Evolutionary conservation across 208 protist species (phyloP).

Genomic region (Borovskyia barvae): DNA sequence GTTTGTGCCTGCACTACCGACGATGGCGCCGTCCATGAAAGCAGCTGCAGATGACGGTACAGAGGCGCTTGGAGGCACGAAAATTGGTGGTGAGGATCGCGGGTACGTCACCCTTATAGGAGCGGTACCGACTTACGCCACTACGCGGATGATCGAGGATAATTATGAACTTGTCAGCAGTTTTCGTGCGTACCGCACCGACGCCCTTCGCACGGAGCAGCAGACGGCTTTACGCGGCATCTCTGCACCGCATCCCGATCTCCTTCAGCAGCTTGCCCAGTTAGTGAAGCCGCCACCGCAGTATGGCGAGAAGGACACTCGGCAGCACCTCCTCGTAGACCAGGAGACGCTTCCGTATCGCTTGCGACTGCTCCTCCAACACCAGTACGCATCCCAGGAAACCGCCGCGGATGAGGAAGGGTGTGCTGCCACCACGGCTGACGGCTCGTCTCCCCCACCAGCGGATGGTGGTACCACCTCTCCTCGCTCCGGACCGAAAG

Average conservation of each 20-base stretch:
- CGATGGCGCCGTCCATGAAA: slow-evolving; percentile 73
- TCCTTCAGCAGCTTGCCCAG: slow-evolving; percentile 54
- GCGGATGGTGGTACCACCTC: background rate
- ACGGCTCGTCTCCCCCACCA: background rate
- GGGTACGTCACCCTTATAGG: slow-evolving; percentile 68
- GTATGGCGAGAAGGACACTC: slow-evolving; percentile 7
- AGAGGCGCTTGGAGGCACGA: slow-evolving; percentile 59
- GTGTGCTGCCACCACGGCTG: background rate
- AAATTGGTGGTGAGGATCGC: slow-evolving; percentile 39
- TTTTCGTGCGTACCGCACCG: slow-evolving; percentile 74
- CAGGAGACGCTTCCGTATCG: slow-evolving; percentile 47
- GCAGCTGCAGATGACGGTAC: slow-evolving; percentile 61
- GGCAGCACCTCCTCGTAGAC: slow-evolving; percentile 48
- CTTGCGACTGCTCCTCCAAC: slow-evolving; percentile 17
- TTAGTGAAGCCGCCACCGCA: slow-evolving; percentile 22
- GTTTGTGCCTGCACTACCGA: slow-evolving; percentile 53
- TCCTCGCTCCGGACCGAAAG: background rate
- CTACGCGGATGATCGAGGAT: slow-evolving; percentile 59
- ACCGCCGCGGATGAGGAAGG: background rate
- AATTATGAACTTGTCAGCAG: slow-evolving; percentile 83
- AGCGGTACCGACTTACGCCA: slow-evolving; percentile 57
- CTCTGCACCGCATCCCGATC: slow-evolving; percentile 68
- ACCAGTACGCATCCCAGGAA: background rate
- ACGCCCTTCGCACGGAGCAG: slow-evolving; percentile 51
- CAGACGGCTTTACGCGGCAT: slow-evolving; percentile 35